Conservation (phyloP, 176 grass and related monocot genomes). For the Puccinellia tenuiflora region DNA sequence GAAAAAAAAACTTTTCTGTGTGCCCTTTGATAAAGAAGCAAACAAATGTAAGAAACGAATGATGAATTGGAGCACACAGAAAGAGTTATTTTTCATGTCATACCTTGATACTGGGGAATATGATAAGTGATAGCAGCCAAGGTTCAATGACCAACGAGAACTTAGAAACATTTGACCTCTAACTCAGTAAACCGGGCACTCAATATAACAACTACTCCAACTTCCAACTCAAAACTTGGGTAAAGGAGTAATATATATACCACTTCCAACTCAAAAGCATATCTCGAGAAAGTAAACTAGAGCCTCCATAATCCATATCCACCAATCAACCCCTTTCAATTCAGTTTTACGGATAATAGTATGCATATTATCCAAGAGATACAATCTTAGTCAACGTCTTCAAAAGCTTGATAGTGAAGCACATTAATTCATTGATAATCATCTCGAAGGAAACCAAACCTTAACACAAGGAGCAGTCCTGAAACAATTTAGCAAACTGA, state of each 20-base stretch:
- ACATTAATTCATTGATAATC: neutral
- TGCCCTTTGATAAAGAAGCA: neutral
- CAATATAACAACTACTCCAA: too few species aligned
- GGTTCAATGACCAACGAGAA: neutral
- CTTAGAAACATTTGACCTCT: neutral
- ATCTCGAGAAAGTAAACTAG: neutral
- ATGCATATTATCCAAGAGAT: neutral
- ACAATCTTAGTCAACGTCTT: neutral
- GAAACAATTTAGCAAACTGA: neutral
- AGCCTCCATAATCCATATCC: constrained; percentile 8
- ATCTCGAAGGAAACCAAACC: neutral
- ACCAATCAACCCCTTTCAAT: too few species aligned
- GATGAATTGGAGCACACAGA: neutral
- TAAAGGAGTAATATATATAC: neutral
- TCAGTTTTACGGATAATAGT: too few species aligned
- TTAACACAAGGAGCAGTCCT: neutral
- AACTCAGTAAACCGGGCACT: neutral
- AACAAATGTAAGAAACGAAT: neutral
- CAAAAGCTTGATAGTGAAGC: neutral
- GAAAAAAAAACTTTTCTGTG: neutral
- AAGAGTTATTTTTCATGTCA: neutral
- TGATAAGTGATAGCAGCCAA: neutral
- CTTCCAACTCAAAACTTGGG: too few species aligned
- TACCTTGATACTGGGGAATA: neutral
- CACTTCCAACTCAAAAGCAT: neutral